Evolutionary conservation across 2,329 filamentous ascomycete species (phyloP).

Genomic region (Claviceps sp.): DNA sequence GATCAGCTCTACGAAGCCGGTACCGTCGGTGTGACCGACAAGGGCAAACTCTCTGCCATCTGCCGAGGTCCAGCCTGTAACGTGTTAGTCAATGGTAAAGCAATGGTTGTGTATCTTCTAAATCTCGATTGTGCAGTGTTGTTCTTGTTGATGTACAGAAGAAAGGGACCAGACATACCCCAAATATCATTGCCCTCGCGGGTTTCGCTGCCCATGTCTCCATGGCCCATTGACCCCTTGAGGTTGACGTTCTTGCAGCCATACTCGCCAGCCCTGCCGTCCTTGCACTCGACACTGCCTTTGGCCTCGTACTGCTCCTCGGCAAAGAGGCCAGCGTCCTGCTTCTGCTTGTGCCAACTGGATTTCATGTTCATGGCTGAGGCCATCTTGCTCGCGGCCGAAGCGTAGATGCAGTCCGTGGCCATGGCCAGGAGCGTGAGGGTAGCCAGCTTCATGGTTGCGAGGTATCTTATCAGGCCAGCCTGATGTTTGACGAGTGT

Average conservation of each 20-base stretch:
- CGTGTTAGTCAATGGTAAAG: too few relatives aligned
- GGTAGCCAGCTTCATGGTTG: conserved; percentile 1
- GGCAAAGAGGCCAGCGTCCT: background rate
- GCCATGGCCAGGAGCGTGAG: background rate
- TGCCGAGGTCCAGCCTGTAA: conserved; percentile 7
- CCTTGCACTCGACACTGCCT: background rate
- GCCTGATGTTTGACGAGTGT: too few relatives aligned
- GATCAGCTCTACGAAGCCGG: conserved; percentile 32
- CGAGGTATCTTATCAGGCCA: too few relatives aligned
- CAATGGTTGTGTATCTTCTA: too few relatives aligned
- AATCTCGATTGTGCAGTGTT: too few relatives aligned
- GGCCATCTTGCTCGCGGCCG: background rate
- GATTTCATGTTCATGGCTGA: background rate
- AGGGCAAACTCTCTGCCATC: conserved; percentile 30
- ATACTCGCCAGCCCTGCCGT: conserved; percentile 14
- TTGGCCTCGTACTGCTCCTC: background rate
- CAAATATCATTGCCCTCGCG: conserved; percentile 23
- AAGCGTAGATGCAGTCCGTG: background rate
- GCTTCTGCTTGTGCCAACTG: background rate
- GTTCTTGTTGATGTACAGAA: background rate
- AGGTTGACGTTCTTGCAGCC: conserved; percentile 23
- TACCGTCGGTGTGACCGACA: conserved; percentile 32
- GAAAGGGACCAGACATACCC: conserved; percentile 9
- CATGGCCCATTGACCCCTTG: conserved; percentile 23
- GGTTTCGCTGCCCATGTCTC: conserved; percentile 20